Evolutionary conservation across 257 asterid genomes (phyloP).

Genomic region (Jaltomata sinuosa): DNA sequence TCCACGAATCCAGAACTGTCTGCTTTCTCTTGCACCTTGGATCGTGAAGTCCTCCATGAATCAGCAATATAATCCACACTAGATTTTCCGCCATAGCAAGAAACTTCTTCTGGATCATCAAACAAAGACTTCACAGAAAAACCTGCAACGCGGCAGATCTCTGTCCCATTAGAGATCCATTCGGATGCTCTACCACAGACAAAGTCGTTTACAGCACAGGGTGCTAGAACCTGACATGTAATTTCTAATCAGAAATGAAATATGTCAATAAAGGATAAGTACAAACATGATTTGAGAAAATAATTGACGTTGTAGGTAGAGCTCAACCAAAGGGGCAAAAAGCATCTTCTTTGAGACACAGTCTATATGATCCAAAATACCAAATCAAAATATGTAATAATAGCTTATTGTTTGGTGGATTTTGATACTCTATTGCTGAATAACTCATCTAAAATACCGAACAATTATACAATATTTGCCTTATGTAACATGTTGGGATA

Average conservation of each 20-base stretch:
- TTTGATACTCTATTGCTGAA: background rate
- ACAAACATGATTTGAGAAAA: background rate
- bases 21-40: slow-evolving; percentile 30
- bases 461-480: no score
- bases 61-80: slow-evolving; percentile 57
- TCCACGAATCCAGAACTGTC: slow-evolving; percentile 21
- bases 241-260: slow-evolving; percentile 18
- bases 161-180: slow-evolving; percentile 98
- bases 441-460: background rate
- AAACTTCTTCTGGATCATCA: slow-evolving; percentile 45
- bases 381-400: background rate
- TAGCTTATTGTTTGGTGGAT: background rate
- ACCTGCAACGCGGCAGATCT: slow-evolving; percentile 86
- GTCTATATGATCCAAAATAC: background rate
- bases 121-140: slow-evolving; percentile 50
- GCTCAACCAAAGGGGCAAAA: background rate
- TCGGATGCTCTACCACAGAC: slow-evolving; percentile 95
- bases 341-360: background rate
- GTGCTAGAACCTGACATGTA: slow-evolving; percentile 73
- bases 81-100: slow-evolving; percentile 86
- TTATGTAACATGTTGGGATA: no score
- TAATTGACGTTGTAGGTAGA: background rate
- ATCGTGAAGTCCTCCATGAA: slow-evolving; percentile 52
- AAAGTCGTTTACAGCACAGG: slow-evolving; percentile 78
- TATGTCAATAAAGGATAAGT: background rate